Evolutionary conservation across 306 rosid species (phyloP).

Genomic region (Gillenia trifoliata): DNA sequence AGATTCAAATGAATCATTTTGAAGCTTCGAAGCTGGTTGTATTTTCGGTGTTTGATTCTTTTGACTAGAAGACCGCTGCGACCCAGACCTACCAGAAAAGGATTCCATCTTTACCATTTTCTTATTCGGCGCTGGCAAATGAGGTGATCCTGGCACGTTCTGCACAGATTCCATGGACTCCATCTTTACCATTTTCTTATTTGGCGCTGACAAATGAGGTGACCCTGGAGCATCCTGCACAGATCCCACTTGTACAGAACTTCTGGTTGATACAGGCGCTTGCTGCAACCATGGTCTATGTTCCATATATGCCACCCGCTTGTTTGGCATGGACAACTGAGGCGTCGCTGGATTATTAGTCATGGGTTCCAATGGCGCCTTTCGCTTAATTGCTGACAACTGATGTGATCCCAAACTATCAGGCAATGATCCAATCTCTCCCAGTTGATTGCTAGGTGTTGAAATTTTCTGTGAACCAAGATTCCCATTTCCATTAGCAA

Average conservation of each 20-base stretch:
- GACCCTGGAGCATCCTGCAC: constrained; percentile 29
- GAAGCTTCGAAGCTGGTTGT: constrained; percentile 52
- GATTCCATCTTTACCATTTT: constrained; percentile 56
- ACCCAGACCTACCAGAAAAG: constrained; percentile 45
- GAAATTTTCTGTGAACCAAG: constrained; percentile 29
- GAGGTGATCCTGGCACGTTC: constrained; percentile 34
- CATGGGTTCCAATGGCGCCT: constrained; percentile 45
- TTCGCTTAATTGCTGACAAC: constrained; percentile 56
- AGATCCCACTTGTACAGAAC: constrained; percentile 39
- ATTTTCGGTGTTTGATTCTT: constrained; percentile 42
- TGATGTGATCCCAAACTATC: constrained; percentile 33
- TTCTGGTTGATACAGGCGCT: constrained; percentile 36
- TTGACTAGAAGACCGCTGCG: constrained; percentile 48
- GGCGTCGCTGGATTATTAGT: constrained; percentile 21
- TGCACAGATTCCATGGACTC: constrained; percentile 42
- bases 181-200: constrained; percentile 54
- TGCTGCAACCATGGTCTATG: constrained; percentile 81
- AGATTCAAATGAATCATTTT: constrained; percentile 63
- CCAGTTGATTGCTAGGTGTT: constrained; percentile 29
- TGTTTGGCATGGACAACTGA: constrained; percentile 35
- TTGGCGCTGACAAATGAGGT: constrained; percentile 29
- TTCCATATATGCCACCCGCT: constrained; percentile 50
- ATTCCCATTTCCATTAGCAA: constrained; percentile 16
- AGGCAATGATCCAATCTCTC: constrained; percentile 34
- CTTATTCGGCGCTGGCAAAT: constrained; percentile 36